These are phyloP conservation scores for Brassica carinata DNA, from an alignment of 345 rosid genomes.

Conservation along the genomic window DNA sequence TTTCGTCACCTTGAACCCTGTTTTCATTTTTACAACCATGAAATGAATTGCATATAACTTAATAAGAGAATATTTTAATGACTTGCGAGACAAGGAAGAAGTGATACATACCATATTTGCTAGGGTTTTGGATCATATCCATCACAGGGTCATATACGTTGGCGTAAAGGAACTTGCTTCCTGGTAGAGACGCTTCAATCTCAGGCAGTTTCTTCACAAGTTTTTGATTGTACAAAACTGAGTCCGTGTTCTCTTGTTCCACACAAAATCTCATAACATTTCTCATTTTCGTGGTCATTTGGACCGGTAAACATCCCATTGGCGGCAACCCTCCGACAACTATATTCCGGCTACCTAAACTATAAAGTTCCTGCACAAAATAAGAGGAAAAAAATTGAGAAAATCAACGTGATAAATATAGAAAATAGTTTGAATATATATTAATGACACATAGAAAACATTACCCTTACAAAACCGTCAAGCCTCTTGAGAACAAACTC, in stretches of 20 bases:
- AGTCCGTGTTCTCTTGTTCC: conserved; percentile 50
- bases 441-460: neutral
- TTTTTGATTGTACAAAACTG: conserved; percentile 49
- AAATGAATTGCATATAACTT: neutral
- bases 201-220: conserved; percentile 37
- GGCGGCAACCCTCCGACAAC: conserved; percentile 57
- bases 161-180: conserved; percentile 44
- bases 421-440: neutral
- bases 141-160: conserved; percentile 45
- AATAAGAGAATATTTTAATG: neutral
- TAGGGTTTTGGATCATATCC: conserved; percentile 52
- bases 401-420: neutral
- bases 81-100: neutral
- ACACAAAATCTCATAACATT: conserved; percentile 36
- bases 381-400: neutral
- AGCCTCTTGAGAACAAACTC: conserved; percentile 46
- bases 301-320: conserved; percentile 63
- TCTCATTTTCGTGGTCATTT: conserved; percentile 31
- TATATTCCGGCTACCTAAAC: conserved; percentile 47
- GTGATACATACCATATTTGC: conserved; percentile 42
- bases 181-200: conserved; percentile 45
- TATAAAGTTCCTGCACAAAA: conserved; percentile 45
- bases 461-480: conserved; percentile 43
- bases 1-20: conserved; percentile 49
- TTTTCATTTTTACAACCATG: neutral